Evolutionary conservation across 148 eudicot genomes (phyloP).

Genomic region (Simmondsia chinensis): DNA sequence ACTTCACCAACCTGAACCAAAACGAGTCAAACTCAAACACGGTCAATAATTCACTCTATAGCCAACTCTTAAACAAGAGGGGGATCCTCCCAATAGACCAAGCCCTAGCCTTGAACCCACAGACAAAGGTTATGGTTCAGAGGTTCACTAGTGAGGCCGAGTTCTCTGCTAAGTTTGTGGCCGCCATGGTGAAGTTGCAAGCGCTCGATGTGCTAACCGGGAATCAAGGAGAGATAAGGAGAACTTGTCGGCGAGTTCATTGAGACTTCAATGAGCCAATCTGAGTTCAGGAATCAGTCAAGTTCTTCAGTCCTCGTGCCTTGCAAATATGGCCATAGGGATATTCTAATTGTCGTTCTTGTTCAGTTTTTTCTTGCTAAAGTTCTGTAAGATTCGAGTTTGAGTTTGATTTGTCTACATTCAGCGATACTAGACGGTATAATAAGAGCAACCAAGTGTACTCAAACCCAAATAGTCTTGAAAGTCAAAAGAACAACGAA

Average conservation of each 20-base stretch:
- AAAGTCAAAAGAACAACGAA: too few species aligned
- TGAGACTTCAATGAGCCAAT: too few species aligned
- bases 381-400: too few species aligned
- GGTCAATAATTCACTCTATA: constrained; percentile 18
- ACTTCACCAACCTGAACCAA: constrained; percentile 11
- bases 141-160: neutral
- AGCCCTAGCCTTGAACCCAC: constrained; percentile 5
- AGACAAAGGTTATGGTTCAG: constrained; percentile 2
- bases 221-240: constrained; percentile 13
- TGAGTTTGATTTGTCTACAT: too few species aligned
- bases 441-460: too few species aligned
- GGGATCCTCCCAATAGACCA: constrained; percentile 16
- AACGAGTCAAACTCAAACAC: constrained; percentile 6
- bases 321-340: too few species aligned
- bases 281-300: too few species aligned
- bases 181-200: constrained; percentile 17
- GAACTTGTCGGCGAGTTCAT: constrained; percentile 11
- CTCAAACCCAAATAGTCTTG: too few species aligned
- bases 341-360: too few species aligned
- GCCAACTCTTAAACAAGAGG: constrained; percentile 8
- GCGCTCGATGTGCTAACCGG: constrained; percentile 16
- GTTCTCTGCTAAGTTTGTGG: constrained; percentile 8
- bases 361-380: too few species aligned
- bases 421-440: too few species aligned
- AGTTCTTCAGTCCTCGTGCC: too few species aligned